A percentile compares a stretch with the other conserved stretches of the same genome.
Evolutionary conservation across 257 asterid species (phyloP).

Genomic region (Solanum gracilifrons): DNA sequence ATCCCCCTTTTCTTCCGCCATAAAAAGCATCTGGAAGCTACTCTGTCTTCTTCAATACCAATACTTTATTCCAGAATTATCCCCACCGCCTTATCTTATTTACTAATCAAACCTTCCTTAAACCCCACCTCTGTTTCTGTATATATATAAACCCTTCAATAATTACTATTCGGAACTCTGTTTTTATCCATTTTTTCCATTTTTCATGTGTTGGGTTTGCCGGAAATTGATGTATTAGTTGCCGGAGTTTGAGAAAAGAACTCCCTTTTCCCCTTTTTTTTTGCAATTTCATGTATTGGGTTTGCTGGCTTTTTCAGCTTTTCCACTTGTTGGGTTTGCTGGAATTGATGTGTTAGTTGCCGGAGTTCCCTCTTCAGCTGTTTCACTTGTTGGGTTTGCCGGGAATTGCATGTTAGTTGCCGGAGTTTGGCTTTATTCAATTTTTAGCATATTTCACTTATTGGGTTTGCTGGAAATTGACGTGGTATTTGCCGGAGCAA

Average conservation of each 20-base stretch:
- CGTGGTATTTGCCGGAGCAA: background rate
- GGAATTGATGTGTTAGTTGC: too few species aligned
- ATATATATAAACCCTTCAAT: background rate
- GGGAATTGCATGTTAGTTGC: too few species aligned
- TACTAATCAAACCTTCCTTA: background rate
- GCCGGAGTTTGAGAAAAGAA: background rate
- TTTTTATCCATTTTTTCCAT: background rate
- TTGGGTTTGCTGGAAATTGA: background rate
- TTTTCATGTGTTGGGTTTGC: background rate
- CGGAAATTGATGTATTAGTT: background rate
- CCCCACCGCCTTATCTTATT: constrained; percentile 7
- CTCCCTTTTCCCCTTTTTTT: background rate
- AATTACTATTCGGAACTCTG: background rate
- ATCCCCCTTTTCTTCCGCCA: background rate
- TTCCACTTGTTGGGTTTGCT: background rate
- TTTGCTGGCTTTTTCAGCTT: background rate
- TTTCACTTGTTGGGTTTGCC: too few species aligned
- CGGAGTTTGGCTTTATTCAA: background rate
- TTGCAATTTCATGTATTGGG: background rate
- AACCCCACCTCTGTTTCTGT: background rate
- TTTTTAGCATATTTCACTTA: background rate
- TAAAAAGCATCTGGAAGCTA: background rate
- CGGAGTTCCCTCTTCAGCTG: too few species aligned
- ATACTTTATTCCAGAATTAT: background rate
- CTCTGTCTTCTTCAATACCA: background rate